These are phyloP conservation scores for Phytophthora podocarpi DNA, from an alignment of 352 stramenopile species.

Conservation along the genomic window DNA sequence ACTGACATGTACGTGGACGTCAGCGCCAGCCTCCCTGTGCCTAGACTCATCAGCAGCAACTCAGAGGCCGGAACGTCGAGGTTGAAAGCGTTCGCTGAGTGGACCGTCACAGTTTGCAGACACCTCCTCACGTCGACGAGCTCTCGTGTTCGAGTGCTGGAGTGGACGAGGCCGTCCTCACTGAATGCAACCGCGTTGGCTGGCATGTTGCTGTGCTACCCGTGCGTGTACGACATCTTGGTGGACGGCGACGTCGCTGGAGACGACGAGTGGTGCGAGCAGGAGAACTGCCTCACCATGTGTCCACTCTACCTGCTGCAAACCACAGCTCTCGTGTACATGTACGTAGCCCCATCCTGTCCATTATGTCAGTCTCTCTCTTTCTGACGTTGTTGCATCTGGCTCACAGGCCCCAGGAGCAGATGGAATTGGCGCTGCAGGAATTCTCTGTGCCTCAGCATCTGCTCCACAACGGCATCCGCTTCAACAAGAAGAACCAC, in stretches of 20 bases:
- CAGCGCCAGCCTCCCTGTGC: conserved; percentile 24
- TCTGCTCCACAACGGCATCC: conserved; percentile 27
- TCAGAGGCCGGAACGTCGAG: neutral
- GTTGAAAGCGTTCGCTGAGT: conserved; percentile 11
- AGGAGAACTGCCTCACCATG: conserved; percentile 63
- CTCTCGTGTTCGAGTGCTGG: conserved; percentile 19
- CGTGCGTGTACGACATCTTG: conserved; percentile 84
- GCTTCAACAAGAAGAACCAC: conserved; percentile 8
- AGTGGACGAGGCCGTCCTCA: conserved; percentile 9
- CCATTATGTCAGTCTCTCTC: neutral
- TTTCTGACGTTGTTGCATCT: conserved; percentile 18
- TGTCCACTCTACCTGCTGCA: conserved; percentile 49
- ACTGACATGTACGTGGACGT: conserved; percentile 43
- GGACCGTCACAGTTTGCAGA: conserved; percentile 24
- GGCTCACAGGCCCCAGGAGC: conserved; percentile 7
- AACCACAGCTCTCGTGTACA: conserved; percentile 23
- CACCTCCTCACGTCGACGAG: conserved; percentile 14
- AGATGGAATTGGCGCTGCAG: conserved; percentile 36
- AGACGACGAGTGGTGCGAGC: conserved; percentile 27
- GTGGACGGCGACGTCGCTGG: neutral
- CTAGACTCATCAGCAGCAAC: conserved; percentile 13
- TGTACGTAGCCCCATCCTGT: too few relatives aligned
- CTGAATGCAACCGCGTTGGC: conserved; percentile 42
- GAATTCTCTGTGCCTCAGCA: conserved; percentile 63
- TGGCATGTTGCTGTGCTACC: conserved; percentile 51